Evolutionary conservation across 2,329 filamentous ascomycete species (phyloP), one percentile per base, ranked within the genome.

Genomic region (Pyrenophora graminea): DNA sequence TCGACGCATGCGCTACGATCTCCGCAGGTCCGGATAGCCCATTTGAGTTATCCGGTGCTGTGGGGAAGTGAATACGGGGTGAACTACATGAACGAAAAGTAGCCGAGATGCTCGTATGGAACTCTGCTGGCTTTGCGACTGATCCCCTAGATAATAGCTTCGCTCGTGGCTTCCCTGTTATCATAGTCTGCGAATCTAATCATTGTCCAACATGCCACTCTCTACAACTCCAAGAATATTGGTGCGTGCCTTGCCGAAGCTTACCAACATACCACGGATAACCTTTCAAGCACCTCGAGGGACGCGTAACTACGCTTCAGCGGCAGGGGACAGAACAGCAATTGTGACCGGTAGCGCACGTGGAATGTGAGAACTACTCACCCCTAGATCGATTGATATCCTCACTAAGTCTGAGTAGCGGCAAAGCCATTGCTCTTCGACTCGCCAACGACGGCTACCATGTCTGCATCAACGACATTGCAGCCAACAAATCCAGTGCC

Each of bases 361-460:
- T 43, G 72, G 72, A 52, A 74, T 74, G 71, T 72, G 44, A 64
- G 66, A 39, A 30, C 2, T 30, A 30, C 2, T 30, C 10, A 30
- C 3, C 10, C 27, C 10, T 13, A 2, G 10, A 12, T 3, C 4
- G 2, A 30, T 30, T 23, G 2, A 6, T 12, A 19, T 7, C 6
- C 12, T 32, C 13, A 31, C 52, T 63, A 34, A 63, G 33, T 15
- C 15, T 18, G 6, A 7, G 31, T 48, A 85, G 84, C 56, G 85
- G 85, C 39, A 83, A 82, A 61, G 79, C 83, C 17, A 85, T 87
- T 45, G 85, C 85, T 15, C 72, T 86, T 6, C 82, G 85, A 2
- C 77, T 89, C 13, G 85, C 85, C 5, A 72, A 77, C 18, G 86
- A 88, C 55, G 85, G 85, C 46, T 89, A 88, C 71, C 78, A 84